These are phyloP conservation scores for Venturia aucupariae DNA, from an alignment of 2,329 filamentous ascomycete species.

Conservation along the genomic window DNA sequence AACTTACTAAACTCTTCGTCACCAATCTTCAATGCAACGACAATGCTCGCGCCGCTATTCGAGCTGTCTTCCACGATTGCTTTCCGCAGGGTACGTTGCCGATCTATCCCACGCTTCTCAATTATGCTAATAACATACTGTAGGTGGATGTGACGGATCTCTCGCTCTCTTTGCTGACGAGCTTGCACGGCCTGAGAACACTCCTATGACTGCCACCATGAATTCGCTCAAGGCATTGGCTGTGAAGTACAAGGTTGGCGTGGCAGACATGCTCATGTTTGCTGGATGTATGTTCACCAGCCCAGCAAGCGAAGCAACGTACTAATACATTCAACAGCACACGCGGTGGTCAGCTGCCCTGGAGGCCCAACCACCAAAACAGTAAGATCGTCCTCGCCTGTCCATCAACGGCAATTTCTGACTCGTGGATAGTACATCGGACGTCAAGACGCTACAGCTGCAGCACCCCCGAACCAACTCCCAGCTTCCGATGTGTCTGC, in stretches of 20 bases:
- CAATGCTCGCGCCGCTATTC: constrained; percentile 25
- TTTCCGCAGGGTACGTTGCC: not conserved
- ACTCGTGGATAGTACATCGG: constrained; percentile 24
- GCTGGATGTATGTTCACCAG: constrained; percentile 23
- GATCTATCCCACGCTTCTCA: not conserved
- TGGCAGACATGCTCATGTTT: constrained; percentile 47
- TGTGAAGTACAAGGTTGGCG: constrained; percentile 35
- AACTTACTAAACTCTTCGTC: constrained; percentile 23
- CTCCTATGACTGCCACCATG: constrained; percentile 36
- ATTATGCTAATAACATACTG: not conserved
- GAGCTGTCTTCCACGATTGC: constrained; percentile 27
- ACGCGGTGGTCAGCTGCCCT: constrained; percentile 42
- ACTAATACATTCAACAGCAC: constrained; percentile 22
- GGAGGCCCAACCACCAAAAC: constrained; percentile 42
- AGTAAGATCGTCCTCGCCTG: not conserved
- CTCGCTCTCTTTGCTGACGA: constrained; percentile 30
- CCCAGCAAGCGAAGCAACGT: not conserved
- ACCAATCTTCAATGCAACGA: constrained; percentile 25
- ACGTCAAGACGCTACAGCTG: constrained; percentile 5
- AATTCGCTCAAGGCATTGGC: constrained; percentile 30
- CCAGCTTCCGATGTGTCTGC: constrained; percentile 32
- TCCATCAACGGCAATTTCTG: not conserved
- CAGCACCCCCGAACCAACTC: constrained; percentile 13
- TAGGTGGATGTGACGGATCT: constrained; percentile 34
- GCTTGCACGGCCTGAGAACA: constrained; percentile 31